Percentiles rank a stretch among this genome's conserved stretches.
These are phyloP conservation scores for Aspergillus sp. DNA, from an alignment of 2,329 filamentous ascomycete genomes.

Conservation along the genomic window DNA sequence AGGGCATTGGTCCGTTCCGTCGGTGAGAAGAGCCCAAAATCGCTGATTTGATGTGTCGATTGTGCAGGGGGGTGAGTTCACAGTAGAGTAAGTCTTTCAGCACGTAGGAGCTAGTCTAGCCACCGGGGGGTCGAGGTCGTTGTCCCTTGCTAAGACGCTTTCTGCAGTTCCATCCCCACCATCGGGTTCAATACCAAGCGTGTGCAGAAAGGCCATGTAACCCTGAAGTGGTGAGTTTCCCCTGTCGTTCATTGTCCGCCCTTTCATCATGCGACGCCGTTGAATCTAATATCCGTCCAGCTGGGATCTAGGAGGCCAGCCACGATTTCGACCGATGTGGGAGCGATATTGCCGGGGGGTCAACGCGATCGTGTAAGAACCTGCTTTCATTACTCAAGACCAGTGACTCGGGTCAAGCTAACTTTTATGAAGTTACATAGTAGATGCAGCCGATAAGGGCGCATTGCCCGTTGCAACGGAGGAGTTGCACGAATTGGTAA, in stretches of 20 bases:
- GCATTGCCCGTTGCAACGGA: constrained; percentile 81
- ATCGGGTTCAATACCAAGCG: constrained; percentile 99
- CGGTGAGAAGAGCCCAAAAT: background rate
- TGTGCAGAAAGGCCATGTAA: constrained; percentile 96
- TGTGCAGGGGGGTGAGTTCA: constrained; percentile 89
- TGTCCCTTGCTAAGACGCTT: constrained; percentile 11
- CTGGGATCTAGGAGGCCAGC: constrained; percentile 97
- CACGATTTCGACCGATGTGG: constrained; percentile 98
- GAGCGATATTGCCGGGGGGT: constrained; percentile 97
- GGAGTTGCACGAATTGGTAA: constrained; percentile 84
- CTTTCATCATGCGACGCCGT: background rate
- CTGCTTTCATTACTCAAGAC: background rate
- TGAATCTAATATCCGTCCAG: constrained; percentile 34
- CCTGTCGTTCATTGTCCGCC: too few relatives aligned
- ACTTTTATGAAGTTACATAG: constrained; percentile 65
- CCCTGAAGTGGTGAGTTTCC: constrained; percentile 74
- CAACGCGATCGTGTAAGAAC: constrained; percentile 79
- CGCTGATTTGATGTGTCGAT: constrained; percentile 11
- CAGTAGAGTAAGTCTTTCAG: constrained; percentile 75
- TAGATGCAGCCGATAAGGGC: constrained; percentile 84
- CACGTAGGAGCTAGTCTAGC: too few relatives aligned
- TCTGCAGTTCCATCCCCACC: constrained; percentile 85
- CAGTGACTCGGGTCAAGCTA: constrained; percentile 2
- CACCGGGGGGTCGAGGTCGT: too few relatives aligned
- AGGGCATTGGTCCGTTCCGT: too few relatives aligned